Evolutionary conservation across 371 early-diverging fungal species (phyloP).

Genomic region (Circinella umbellata): DNA sequence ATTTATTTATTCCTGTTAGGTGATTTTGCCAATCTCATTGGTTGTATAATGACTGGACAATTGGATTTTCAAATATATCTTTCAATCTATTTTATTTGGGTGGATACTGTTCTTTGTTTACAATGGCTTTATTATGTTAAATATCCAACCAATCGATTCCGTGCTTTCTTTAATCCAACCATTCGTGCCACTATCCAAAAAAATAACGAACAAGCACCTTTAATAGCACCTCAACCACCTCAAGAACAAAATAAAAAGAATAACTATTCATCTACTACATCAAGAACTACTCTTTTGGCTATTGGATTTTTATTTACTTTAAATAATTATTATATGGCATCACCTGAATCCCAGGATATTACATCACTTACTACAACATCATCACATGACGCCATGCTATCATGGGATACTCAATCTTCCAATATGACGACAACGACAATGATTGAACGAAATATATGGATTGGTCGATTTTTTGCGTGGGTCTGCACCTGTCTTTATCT

Average conservation of each 20-base stretch:
- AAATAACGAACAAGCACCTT: background rate
- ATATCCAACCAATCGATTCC: slow-evolving; percentile 36
- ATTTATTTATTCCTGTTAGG: too few relatives aligned
- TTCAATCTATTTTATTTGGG: slow-evolving; percentile 44
- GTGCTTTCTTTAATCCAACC: slow-evolving; percentile 36
- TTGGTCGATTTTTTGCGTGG: slow-evolving; percentile 74
- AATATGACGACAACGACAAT: too few relatives aligned
- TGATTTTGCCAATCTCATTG: slow-evolving; percentile 73
- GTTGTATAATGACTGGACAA: slow-evolving; percentile 71
- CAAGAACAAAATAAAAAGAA: too few relatives aligned
- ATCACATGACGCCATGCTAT: background rate
- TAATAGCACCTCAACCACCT: background rate
- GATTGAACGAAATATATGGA: slow-evolving; percentile 19
- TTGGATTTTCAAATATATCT: slow-evolving; percentile 70
- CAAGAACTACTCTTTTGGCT: background rate
- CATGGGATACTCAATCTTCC: background rate
- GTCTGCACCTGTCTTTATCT: slow-evolving; percentile 71
- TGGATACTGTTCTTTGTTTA: slow-evolving; percentile 44
- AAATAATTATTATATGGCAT: background rate
- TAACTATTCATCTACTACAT: background rate
- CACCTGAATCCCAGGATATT: background rate
- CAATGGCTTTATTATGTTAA: slow-evolving; percentile 56
- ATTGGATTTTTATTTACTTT: slow-evolving; percentile 4
- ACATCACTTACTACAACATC: background rate
- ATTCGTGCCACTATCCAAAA: background rate